Evolutionary conservation across 257 asterid species (phyloP), one percentile per base, ranked within the genome.

Genomic region (Voacanga thouarsii): DNA sequence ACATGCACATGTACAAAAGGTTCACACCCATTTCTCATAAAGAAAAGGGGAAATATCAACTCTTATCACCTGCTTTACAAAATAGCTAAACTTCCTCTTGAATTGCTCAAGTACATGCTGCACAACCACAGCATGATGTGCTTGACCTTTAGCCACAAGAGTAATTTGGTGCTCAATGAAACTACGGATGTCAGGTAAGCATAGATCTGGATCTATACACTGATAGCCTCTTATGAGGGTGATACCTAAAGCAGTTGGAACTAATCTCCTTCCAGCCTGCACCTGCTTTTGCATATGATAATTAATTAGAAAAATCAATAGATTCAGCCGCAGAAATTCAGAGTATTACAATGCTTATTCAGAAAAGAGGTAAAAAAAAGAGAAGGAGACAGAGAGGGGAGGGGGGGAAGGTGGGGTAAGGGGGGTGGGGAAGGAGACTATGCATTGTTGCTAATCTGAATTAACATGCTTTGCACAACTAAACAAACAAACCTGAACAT

Each of bases 61-160:
- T 77, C 18, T 24, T 37, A 59, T 83, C 78, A 92, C 98, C 97
- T 94, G 92, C 86, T 94, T 86, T 79, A 94, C 94, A 78, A 94
- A 92, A 87, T 90, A 89, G 82, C 83, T 85, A 83, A 94, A 94
- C 92, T 93, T 93, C 87, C 90, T 88, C 81, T 85, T 86, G 77
- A 94, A 94, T 80, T 94, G 97, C 77, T 87, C 93, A 63, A 92
- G 83, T 78, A 92, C 98, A 79, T 94, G 97, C 84, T 89, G 87
- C 86, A 94, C 96, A 70, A 94, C 96, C 81, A 86, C 72, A 24
- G 85, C 81, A 86, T 92, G 96, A 84, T 92, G 90, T 72, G 97
- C 98, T 87, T 94, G 95, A 75, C 98, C 98, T 87, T 92, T 94
- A 77, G 96, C 98, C 65, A 94, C 94, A n/a, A 92, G 96, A 72